Evolutionary conservation across 768 basidiomycete genomes (phyloP).

Genomic region (Calocera cornea): DNA sequence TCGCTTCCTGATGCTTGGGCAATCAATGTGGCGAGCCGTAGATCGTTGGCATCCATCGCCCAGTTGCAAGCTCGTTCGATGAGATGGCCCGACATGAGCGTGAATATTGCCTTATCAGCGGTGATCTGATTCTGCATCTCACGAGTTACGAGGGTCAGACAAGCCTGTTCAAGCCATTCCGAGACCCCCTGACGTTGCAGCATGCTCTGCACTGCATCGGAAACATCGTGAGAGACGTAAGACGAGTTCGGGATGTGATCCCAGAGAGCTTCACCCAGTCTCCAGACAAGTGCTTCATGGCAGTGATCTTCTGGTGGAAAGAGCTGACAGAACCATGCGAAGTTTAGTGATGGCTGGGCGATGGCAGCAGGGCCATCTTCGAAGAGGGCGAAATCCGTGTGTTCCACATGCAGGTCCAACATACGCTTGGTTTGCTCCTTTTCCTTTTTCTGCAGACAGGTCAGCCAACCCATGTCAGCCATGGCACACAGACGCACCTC

Average conservation of each 20-base stretch:
- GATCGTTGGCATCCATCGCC: constrained; percentile 60
- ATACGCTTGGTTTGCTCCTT: constrained; percentile 40
- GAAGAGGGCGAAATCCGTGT: constrained; percentile 55
- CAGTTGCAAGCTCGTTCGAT: constrained; percentile 65
- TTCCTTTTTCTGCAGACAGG: constrained; percentile 29
- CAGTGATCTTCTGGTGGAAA: constrained; percentile 60
- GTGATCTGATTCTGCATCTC: constrained; percentile 45
- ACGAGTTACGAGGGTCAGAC: constrained; percentile 54
- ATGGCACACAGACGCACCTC: constrained; percentile 33
- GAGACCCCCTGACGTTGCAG: constrained; percentile 70
- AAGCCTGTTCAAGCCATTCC: constrained; percentile 67
- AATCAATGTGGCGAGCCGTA: constrained; percentile 78
- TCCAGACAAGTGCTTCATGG: constrained; percentile 67
- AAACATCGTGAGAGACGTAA: constrained; percentile 38
- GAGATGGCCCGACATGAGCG: constrained; percentile 75
- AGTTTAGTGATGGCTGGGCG: constrained; percentile 51
- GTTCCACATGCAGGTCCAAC: constrained; percentile 60
- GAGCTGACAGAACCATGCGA: constrained; percentile 59
- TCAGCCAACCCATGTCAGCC: constrained; percentile 46
- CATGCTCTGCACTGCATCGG: constrained; percentile 50
- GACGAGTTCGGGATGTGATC: constrained; percentile 62
- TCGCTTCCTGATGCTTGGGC: constrained; percentile 69
- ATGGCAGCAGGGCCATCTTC: constrained; percentile 58
- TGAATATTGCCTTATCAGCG: constrained; percentile 47
- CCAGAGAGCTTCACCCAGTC: constrained; percentile 79